Evolutionary conservation across 805 yeast species (phyloP).

Genomic region (Metschnikowia aberdeeniae): DNA sequence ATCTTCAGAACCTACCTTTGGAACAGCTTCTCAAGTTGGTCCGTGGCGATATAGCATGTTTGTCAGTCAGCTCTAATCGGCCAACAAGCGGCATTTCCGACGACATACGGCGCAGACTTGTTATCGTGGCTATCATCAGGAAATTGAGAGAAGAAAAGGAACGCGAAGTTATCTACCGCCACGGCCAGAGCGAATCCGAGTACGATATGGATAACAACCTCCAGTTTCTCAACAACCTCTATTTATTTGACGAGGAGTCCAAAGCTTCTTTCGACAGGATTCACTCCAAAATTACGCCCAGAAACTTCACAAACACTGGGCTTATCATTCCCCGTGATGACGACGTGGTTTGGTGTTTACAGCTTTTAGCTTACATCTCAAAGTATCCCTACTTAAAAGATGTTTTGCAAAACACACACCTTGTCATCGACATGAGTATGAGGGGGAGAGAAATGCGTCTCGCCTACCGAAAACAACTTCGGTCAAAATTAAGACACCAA

Average conservation of each 20-base stretch:
- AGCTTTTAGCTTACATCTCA: constrained; percentile 86
- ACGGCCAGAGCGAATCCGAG: constrained; percentile 20
- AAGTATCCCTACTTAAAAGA: constrained; percentile 81
- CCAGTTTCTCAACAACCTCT: constrained; percentile 39
- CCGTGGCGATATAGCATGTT: constrained; percentile 18
- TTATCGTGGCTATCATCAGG: constrained; percentile 33
- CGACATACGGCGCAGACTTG: constrained; percentile 34
- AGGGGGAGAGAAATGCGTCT: constrained; percentile 38
- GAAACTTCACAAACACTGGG: constrained; percentile 52
- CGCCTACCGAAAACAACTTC: constrained; percentile 33
- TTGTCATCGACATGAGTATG: constrained; percentile 61
- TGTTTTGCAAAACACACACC: constrained; percentile 66
- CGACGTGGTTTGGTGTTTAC: constrained; percentile 91
- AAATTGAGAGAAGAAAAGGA: constrained; percentile 38
- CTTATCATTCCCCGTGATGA: constrained; percentile 86
- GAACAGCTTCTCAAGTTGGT: constrained; percentile 37
- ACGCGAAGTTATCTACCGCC: constrained; percentile 27
- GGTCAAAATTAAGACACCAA: constrained; percentile 28
- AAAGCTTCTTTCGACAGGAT: constrained; percentile 23
- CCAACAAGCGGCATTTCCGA: constrained; percentile 19
- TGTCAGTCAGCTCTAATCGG: constrained; percentile 3
- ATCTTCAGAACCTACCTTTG: constrained; percentile 34
- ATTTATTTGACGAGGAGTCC: constrained; percentile 30
- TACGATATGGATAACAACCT: constrained; percentile 41
- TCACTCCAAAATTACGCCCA: constrained; percentile 30